Conservation (phyloP, 192 early-diverging fungal species). For the Gonapodya prolifera region DNA sequence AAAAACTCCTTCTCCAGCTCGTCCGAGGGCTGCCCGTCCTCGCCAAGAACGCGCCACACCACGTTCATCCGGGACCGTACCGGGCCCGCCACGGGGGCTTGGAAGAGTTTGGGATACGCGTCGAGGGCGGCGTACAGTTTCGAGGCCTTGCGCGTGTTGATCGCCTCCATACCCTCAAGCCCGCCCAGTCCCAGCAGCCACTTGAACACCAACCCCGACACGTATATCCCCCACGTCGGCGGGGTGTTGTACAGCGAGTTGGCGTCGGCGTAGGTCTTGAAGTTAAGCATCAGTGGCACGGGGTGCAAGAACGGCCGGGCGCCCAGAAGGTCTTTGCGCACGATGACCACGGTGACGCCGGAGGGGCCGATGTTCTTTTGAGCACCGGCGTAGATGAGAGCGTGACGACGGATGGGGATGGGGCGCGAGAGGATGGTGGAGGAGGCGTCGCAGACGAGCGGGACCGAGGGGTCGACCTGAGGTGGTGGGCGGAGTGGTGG, state of each 20-base stretch:
- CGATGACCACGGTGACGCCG: conserved; percentile 83
- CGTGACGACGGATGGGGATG: conserved; percentile 71
- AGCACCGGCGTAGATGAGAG: conserved; percentile 84
- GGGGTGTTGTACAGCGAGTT: conserved; percentile 94
- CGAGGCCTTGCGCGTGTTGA: conserved; percentile 54
- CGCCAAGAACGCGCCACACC: conserved; percentile 55
- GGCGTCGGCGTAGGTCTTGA: conserved; percentile 63
- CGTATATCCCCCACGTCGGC: conserved; percentile 84
- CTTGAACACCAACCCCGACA: conserved; percentile 79
- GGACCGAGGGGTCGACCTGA: conserved; percentile 33
- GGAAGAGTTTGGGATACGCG: conserved; percentile 50
- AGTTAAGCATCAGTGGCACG: conserved; percentile 62
- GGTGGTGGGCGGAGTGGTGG: background rate
- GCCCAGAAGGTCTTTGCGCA: conserved; percentile 77
- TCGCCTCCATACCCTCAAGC: conserved; percentile 43
- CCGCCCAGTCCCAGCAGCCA: conserved; percentile 61
- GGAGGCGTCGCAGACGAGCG: conserved; percentile 70
- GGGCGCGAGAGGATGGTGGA: conserved; percentile 53
- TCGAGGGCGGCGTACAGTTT: conserved; percentile 59
- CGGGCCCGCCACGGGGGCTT: conserved; percentile 42
- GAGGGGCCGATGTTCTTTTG: conserved; percentile 91
- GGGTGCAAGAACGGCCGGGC: conserved; percentile 29
- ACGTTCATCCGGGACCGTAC: conserved; percentile 82
- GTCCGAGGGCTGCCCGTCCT: conserved; percentile 28
- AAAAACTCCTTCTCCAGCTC: conserved; percentile 70